phyloP scores from a whole-genome alignment of 139 green algal species.

The Chlamydomonas applanata region DNA sequence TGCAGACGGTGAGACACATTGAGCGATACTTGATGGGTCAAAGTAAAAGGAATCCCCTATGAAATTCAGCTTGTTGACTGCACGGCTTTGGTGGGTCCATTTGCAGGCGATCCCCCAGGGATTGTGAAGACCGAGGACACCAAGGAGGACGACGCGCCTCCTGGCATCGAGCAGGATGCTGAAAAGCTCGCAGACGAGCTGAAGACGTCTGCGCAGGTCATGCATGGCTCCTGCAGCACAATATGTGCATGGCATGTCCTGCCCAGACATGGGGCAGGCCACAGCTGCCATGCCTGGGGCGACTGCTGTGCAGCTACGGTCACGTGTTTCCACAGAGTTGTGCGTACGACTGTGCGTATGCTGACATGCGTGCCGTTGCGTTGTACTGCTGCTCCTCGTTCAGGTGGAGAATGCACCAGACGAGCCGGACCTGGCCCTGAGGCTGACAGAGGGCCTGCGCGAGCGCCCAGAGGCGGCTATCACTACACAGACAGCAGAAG shows the following conservation, averaged over 20 bases:
- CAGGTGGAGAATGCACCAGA: constrained; percentile 48
- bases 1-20: no score
- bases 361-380: neutral
- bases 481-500: constrained; percentile 37
- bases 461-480: constrained; percentile 40
- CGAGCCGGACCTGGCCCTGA: constrained; percentile 61
- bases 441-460: constrained; percentile 35
- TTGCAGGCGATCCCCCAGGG: no score
- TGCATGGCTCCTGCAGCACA: neutral
- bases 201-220: constrained; percentile 21
- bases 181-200: constrained; percentile 17
- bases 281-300: neutral
- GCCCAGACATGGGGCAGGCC: neutral
- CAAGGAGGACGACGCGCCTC: neutral
- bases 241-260: neutral
- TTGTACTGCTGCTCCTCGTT: neutral
- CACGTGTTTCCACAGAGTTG: no score
- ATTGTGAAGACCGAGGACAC: no score
- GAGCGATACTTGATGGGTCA: no score
- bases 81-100: no score
- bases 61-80: no score
- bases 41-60: no score
- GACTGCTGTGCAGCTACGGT: neutral
- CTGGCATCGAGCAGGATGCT: neutral
- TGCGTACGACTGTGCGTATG: neutral